Conservation (phyloP, 2,329 filamentous ascomycete genomes). For the Microascus cirrosus region DNA sequence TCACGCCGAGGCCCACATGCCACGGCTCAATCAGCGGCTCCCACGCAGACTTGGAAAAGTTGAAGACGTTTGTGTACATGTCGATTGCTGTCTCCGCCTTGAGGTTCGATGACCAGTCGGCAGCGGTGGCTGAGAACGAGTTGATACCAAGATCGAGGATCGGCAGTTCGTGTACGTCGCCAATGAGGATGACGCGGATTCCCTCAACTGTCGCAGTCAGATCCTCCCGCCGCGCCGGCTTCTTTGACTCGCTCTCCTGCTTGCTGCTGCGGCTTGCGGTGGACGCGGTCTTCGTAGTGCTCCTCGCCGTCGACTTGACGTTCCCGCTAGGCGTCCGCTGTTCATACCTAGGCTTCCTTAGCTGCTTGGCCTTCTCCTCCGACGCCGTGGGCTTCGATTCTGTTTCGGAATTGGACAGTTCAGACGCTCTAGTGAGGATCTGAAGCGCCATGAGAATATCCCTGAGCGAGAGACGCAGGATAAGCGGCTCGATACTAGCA, state of each 20-base stretch:
- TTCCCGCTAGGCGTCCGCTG: conserved; percentile 46
- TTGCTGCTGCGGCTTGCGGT: conserved; percentile 11
- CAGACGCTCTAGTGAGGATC: conserved; percentile 82
- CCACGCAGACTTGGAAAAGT: conserved; percentile 98
- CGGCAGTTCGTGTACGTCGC: conserved; percentile 89
- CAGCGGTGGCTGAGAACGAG: conserved; percentile 71
- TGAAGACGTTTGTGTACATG: conserved; percentile 93
- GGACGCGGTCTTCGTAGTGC: conserved; percentile 11
- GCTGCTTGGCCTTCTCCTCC: conserved; percentile 44
- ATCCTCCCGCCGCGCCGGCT: conserved; percentile 49
- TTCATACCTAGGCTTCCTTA: conserved; percentile 36
- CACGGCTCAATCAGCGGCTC: conserved; percentile 94
- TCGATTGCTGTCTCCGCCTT: conserved; percentile 85
- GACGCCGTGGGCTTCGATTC: conserved; percentile 24
- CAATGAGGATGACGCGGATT: conserved; percentile 84
- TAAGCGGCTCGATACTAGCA: conserved; percentile 80
- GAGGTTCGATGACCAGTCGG: conserved; percentile 83
- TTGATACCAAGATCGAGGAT: conserved; percentile 91
- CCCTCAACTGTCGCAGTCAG: conserved; percentile 80
- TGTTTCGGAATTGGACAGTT: conserved; percentile 61
- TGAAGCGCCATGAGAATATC: conserved; percentile 92
- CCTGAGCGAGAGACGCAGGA: conserved; percentile 78
- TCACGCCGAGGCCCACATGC: conserved; percentile 85
- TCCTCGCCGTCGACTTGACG: conserved; percentile 37
- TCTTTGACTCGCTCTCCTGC: conserved; percentile 9